phyloP scores from a whole-genome alignment of 148 eudicot genomes.

The Gaultheria prostrata region DNA sequence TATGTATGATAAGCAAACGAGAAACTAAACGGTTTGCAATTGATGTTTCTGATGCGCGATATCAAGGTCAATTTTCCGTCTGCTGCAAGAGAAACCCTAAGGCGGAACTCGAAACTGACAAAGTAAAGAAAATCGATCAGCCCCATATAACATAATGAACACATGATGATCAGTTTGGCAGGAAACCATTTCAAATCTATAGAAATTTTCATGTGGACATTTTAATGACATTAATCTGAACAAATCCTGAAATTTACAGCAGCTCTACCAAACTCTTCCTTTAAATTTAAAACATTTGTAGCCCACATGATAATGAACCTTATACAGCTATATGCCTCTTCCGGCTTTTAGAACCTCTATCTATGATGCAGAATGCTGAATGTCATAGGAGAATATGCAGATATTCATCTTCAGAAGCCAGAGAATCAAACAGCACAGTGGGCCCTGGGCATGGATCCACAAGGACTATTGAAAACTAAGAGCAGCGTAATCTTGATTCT shows the following conservation, averaged over 20 bases:
- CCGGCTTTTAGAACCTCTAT: background rate
- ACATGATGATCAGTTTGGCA: background rate
- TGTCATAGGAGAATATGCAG: background rate
- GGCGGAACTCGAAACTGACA: constrained; percentile 23
- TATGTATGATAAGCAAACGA: constrained; percentile 24
- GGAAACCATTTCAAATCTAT: background rate
- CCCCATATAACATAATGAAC: background rate
- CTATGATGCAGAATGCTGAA: background rate
- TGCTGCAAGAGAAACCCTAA: constrained; percentile 22
- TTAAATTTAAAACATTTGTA: background rate
- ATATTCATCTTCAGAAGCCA: background rate
- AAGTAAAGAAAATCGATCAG: constrained; percentile 14
- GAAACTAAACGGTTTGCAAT: constrained; percentile 18
- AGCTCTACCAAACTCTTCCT: background rate
- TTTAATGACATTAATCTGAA: constrained; percentile 4
- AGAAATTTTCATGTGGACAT: background rate
- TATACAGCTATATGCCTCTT: background rate
- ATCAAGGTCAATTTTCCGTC: constrained; percentile 25
- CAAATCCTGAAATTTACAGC: background rate
- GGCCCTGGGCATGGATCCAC: background rate
- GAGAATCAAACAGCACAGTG: background rate
- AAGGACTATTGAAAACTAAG: background rate
- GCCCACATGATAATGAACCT: background rate
- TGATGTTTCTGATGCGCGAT: constrained; percentile 24
- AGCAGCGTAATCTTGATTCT: background rate